Conservation (phyloP, 2,329 filamentous ascomycete genomes). For the Cercospora sp. region DNA sequence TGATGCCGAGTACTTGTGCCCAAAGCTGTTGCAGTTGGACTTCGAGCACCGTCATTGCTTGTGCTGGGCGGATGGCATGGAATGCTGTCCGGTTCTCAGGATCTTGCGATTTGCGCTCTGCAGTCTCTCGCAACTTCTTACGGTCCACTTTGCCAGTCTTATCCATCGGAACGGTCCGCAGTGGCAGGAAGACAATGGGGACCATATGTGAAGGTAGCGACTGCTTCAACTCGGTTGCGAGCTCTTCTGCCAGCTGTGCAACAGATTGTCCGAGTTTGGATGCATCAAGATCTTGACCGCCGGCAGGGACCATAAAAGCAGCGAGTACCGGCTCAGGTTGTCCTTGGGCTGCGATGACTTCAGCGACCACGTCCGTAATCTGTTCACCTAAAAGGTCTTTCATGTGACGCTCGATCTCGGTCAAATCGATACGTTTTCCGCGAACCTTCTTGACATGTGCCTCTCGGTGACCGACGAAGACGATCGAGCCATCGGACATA, state of each 20-base stretch:
- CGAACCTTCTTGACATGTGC: slow-evolving; percentile 72
- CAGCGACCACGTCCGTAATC: slow-evolving; percentile 32
- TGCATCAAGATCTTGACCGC: not conserved
- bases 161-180: slow-evolving; percentile 69
- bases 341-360: slow-evolving; percentile 9
- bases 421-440: slow-evolving; percentile 73
- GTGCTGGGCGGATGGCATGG: slow-evolving; percentile 6
- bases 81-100: slow-evolving; percentile 1
- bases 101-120: slow-evolving; percentile 22
- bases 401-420: slow-evolving; percentile 60
- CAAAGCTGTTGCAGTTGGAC: slow-evolving; percentile 17
- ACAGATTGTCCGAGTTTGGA: not conserved
- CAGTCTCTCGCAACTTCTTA: slow-evolving; percentile 41
- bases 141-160: slow-evolving; percentile 72
- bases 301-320: slow-evolving; percentile 15
- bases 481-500: slow-evolving; percentile 53
- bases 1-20: slow-evolving; percentile 16
- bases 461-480: slow-evolving; percentile 68
- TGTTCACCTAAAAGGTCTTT: slow-evolving; percentile 33
- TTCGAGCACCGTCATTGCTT: slow-evolving; percentile 16
- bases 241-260: slow-evolving; percentile 3
- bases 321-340: slow-evolving; percentile 25
- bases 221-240: slow-evolving; percentile 3
- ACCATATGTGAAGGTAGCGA: slow-evolving; percentile 67
- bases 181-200: slow-evolving; percentile 69